Evolutionary conservation across 352 stramenopile species (phyloP).

Genomic region (Saprolegnia diclina): DNA sequence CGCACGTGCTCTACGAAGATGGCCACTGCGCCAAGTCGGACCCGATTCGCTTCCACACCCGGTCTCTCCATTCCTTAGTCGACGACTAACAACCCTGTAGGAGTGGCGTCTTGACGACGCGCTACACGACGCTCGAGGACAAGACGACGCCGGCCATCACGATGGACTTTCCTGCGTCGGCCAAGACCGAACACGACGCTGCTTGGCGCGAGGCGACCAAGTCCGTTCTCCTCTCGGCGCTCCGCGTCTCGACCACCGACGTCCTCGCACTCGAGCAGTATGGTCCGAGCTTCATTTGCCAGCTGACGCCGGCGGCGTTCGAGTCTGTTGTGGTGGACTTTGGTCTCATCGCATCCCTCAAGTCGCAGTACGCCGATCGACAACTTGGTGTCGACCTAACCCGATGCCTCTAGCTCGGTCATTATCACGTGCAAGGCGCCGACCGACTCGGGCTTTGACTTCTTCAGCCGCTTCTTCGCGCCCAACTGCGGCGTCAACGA

Average conservation of each 20-base stretch:
- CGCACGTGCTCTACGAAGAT: constrained; percentile 66
- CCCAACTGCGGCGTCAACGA: constrained; percentile 85
- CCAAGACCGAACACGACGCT: neutral
- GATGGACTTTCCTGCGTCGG: constrained; percentile 51
- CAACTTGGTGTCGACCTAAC: neutral
- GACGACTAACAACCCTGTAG: constrained; percentile 27
- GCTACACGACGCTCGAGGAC: constrained; percentile 29
- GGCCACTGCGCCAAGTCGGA: constrained; percentile 33
- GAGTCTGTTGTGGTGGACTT: constrained; percentile 7
- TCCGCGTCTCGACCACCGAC: constrained; percentile 5
- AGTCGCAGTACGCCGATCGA: neutral
- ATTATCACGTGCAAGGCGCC: constrained; percentile 33
- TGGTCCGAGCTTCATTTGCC: neutral
- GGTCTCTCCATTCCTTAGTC: constrained; percentile 30
- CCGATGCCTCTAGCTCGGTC: constrained; percentile 29
- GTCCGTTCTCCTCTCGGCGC: neutral
- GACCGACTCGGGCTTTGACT: constrained; percentile 34
- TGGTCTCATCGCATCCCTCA: neutral
- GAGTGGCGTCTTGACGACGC: constrained; percentile 45
- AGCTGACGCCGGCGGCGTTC: constrained; percentile 10
- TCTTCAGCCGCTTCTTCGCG: constrained; percentile 83
- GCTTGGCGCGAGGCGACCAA: neutral
- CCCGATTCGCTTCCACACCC: constrained; percentile 67
- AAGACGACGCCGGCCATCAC: constrained; percentile 37
- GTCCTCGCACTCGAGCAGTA: constrained; percentile 1